Evolutionary conservation across 2,329 filamentous ascomycete genomes (phyloP).

Genomic region (Trichoderma sp.): DNA sequence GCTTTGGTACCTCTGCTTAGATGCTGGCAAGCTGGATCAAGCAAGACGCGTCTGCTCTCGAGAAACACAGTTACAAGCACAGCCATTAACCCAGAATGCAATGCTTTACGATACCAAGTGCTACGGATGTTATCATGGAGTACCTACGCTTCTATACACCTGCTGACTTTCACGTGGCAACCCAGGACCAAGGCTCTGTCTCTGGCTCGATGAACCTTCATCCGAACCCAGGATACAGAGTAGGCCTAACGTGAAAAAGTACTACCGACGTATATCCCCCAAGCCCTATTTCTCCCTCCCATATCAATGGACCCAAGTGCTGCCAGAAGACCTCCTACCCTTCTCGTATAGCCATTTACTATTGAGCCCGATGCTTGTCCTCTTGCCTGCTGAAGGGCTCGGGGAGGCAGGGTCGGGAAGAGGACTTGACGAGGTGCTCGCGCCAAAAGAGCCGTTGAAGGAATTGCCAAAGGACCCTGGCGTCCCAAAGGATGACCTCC

Average conservation of each 20-base stretch:
- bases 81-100: neutral
- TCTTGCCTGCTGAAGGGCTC: constrained; percentile 67
- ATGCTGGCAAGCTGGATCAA: no score
- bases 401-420: constrained; percentile 68
- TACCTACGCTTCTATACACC: constrained; percentile 7
- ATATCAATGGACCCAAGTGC: constrained; percentile 43
- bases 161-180: neutral
- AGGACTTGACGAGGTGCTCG: constrained; percentile 50
- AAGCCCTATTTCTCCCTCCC: neutral
- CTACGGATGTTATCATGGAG: constrained; percentile 26
- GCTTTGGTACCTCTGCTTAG: no score
- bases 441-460: constrained; percentile 50
- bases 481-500: constrained; percentile 63
- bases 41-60: neutral
- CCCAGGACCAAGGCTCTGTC: neutral
- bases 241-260: constrained; percentile 13
- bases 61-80: neutral
- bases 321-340: constrained; percentile 60
- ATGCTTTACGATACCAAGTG: constrained; percentile 19
- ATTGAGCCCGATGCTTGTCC: constrained; percentile 76
- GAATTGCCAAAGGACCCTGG: constrained; percentile 48
- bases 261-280: neutral
- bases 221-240: constrained; percentile 16
- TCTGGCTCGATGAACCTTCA: constrained; percentile 19
- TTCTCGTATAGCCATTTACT: constrained; percentile 96